Base-by-base conservation (phyloP, 2,329 filamentous ascomycete species). In the Ophiocordyceps camponoti-leonardi region DNA sequence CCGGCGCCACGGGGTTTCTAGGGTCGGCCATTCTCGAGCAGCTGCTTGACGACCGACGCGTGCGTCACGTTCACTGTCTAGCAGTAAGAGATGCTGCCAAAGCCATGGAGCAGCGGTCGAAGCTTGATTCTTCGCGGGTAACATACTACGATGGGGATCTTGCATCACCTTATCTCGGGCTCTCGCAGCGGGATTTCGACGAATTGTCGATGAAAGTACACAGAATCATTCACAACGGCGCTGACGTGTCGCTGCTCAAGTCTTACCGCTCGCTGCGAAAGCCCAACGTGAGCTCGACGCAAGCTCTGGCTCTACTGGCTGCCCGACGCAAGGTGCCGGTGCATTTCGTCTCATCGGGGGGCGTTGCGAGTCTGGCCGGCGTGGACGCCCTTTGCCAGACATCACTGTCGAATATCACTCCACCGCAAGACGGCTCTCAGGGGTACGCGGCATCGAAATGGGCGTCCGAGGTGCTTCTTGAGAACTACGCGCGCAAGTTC, bases 181-280 rank as follows among this genome's bases (percentile, higher is more conserved):
- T 62, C 7, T 44, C 49, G 20, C 12, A 31, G 20, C 28, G 42
- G 13, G 47, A 46, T 1, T 50, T 49, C 41, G 6, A 20, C 10
- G 31, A 33, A 2, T 28, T 54, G 19, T 46, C 49, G 12, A 14
- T 20, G 6, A 35, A 56, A 8, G 49, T 52, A 0, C 53, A 62
- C 19, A 51, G 57, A 13, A 67, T 82, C 43, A 68, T 83, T 20
- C 79, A 75, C 54, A 63, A 59, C 44, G 72, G 66, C 8, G 67
- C 68, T n/a, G 60, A 64, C 19, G 55, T 57, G 14, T 62, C 54
- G 7, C 66, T 56, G 52, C 47, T 56, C 49, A 61, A 68, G 26
- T 52, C 53, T 2, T 71, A 68, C 50, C 28, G 52, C 10, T 52
- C 56, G 0, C 54, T 70, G 0, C 53, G 56, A 2, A 42, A 44